Evolutionary conservation across 2,329 filamentous ascomycete genomes (phyloP).

Genomic region (Akanthomyces muscarius): DNA sequence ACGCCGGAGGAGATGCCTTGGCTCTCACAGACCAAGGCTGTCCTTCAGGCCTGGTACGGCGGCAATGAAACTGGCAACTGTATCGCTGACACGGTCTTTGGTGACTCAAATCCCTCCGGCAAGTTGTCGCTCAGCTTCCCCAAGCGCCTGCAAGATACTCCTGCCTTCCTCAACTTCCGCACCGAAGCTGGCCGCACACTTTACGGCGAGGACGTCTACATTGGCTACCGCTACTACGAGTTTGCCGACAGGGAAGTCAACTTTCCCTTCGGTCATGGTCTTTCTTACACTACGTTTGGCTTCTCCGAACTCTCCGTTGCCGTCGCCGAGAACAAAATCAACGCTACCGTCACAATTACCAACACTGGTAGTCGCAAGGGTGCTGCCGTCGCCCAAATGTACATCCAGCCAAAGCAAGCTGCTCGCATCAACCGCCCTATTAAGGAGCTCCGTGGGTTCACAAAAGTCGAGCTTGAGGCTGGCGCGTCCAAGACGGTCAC

Average conservation of each 20-base stretch:
- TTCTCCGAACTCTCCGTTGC: constrained; percentile 48
- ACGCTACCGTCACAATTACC: constrained; percentile 49
- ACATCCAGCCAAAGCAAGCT: constrained; percentile 48
- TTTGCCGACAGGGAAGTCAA: constrained; percentile 59
- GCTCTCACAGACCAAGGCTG: constrained; percentile 51
- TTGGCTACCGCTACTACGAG: constrained; percentile 80
- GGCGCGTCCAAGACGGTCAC: constrained; percentile 55
- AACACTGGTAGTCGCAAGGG: constrained; percentile 57
- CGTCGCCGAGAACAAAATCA: constrained; percentile 43
- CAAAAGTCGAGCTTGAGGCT: constrained; percentile 58
- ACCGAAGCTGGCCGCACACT: constrained; percentile 66
- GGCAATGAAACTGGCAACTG: constrained; percentile 83
- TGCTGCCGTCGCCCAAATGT: constrained; percentile 55
- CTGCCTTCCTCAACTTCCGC: constrained; percentile 70
- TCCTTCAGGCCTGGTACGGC: constrained; percentile 79
- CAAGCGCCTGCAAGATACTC: constrained; percentile 62
- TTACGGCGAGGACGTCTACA: constrained; percentile 77
- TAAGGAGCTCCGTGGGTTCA: constrained; percentile 63
- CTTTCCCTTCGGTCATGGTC: constrained; percentile 76
- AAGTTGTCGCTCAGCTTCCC: constrained; percentile 75
- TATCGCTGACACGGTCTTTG: constrained; percentile 74
- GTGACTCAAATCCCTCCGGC: constrained; percentile 67
- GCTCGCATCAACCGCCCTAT: constrained; percentile 51
- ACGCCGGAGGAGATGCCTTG: constrained; percentile 72
- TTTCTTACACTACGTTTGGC: constrained; percentile 70